Evolutionary conservation across 805 yeast species (phyloP).

Genomic region (Yarrowia keelungensis): DNA sequence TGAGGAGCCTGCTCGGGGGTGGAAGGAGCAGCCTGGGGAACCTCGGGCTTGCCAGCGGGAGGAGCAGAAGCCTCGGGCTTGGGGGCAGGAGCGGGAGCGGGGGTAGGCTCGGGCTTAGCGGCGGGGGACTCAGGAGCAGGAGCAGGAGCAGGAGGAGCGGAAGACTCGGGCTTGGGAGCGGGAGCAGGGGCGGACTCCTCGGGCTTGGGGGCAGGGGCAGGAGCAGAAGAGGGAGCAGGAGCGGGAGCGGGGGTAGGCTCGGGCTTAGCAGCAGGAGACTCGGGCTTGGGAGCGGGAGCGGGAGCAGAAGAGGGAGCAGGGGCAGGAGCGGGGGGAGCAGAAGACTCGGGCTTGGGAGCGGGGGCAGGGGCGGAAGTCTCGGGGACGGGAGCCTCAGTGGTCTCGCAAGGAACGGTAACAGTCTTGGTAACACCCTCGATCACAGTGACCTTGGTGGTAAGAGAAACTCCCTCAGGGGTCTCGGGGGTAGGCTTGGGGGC

Average conservation of each 20-base stretch:
- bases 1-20: constrained; percentile 35
- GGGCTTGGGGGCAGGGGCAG: constrained; percentile 25
- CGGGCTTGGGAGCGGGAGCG: constrained; percentile 40
- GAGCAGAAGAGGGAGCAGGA: constrained; percentile 35
- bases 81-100: constrained; percentile 31
- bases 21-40: constrained; percentile 14
- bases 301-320: constrained; percentile 19
- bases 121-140: constrained; percentile 25
- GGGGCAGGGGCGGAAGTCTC: constrained; percentile 40
- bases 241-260: constrained; percentile 22
- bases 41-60: constrained; percentile 29
- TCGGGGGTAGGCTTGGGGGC: constrained; percentile 42
- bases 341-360: constrained; percentile 33
- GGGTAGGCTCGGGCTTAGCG: constrained; percentile 6
- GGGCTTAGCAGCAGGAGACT: constrained; percentile 36
- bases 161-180: constrained; percentile 26
- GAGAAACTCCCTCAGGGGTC: constrained; percentile 37
- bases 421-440: constrained; percentile 41
- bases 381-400: constrained; percentile 43
- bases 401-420: constrained; percentile 40
- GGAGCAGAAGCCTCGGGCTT: constrained; percentile 11
- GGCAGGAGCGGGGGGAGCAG: constrained; percentile 27
- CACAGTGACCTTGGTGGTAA: constrained; percentile 39
- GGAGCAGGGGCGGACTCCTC: constrained; percentile 26
- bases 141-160: constrained; percentile 37